Evolutionary conservation across 495 filamentous ascomycete species (phyloP).

Genomic region (Aspergillus hancockii): DNA sequence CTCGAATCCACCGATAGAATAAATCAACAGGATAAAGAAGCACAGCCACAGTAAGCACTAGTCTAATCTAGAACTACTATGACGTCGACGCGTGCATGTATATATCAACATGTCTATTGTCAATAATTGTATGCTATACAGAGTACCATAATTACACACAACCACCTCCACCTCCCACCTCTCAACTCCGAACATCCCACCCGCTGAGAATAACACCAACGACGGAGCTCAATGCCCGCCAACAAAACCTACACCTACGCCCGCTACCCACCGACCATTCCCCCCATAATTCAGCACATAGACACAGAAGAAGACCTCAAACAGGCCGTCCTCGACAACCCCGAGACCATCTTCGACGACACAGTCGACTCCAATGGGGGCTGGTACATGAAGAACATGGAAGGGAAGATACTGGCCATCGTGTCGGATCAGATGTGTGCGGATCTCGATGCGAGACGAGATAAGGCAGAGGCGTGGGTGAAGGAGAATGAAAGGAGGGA

Average conservation of each 20-base stretch:
- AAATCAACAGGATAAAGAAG: neutral
- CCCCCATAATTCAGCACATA: neutral
- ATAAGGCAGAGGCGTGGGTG: neutral
- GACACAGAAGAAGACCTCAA: slow-evolving; percentile 1
- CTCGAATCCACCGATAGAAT: neutral
- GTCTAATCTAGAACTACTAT: no score
- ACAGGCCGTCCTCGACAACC: neutral
- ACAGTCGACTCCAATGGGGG: neutral
- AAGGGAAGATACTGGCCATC: neutral
- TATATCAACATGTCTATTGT: no score
- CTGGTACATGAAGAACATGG: neutral
- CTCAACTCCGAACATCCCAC: no score
- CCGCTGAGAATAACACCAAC: no score
- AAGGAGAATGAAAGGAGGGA: neutral
- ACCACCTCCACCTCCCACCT: no score
- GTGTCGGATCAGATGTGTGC: neutral
- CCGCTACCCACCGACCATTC: neutral
- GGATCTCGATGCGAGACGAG: neutral
- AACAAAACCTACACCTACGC: slow-evolving; percentile 1
- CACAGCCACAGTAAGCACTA: no score
- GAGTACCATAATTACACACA: no score
- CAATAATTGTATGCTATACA: no score
- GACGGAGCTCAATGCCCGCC: no score
- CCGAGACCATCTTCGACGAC: neutral
- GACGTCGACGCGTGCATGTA: no score